Percentiles rank a stretch among this genome's conserved stretches.
Conservation (phyloP, 2,329 filamentous ascomycete genomes). For the Sporothrix inflata region DNA sequence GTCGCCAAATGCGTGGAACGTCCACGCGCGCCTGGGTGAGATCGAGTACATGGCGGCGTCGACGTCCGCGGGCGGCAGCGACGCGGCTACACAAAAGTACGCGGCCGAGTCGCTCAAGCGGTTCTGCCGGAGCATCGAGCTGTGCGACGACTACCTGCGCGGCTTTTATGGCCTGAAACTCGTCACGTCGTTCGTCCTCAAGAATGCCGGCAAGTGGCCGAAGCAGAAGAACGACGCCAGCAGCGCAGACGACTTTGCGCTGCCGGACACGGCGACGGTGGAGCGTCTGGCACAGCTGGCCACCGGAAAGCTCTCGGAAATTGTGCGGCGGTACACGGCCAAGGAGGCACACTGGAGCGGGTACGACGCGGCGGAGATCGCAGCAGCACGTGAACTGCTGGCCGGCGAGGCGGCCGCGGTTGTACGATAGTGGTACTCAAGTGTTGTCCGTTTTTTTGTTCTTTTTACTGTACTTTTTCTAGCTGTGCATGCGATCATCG, state of each 20-base stretch:
- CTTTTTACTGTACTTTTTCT: slow-evolving; percentile 11
- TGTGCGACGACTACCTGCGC: slow-evolving; percentile 89
- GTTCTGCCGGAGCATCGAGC: slow-evolving; percentile 87
- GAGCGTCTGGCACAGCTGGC: slow-evolving; percentile 72
- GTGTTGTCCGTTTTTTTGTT: neutral
- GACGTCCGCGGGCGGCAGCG: slow-evolving; percentile 42
- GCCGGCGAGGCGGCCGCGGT: slow-evolving; percentile 53
- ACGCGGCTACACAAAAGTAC: slow-evolving; percentile 52
- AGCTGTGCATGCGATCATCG: neutral
- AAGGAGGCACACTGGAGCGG: slow-evolving; percentile 71
- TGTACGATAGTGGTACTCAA: slow-evolving; percentile 46
- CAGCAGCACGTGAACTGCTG: slow-evolving; percentile 70
- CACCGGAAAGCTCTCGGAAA: slow-evolving; percentile 75
- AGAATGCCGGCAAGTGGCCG: slow-evolving; percentile 47
- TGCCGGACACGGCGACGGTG: slow-evolving; percentile 62
- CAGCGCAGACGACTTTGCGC: slow-evolving; percentile 46
- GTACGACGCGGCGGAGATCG: slow-evolving; percentile 71
- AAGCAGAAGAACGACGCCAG: slow-evolving; percentile 44
- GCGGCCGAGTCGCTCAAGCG: slow-evolving; percentile 77
- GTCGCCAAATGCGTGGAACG: slow-evolving; percentile 93
- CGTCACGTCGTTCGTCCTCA: slow-evolving; percentile 60
- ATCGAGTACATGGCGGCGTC: slow-evolving; percentile 72
- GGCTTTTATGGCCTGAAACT: slow-evolving; percentile 91
- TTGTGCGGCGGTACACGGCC: slow-evolving; percentile 65
- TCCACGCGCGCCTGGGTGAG: slow-evolving; percentile 87